Evolutionary conservation across 345 rosid species (phyloP), one percentile per base, ranked within the genome.

Genomic region (Noccaea bulbosa): DNA sequence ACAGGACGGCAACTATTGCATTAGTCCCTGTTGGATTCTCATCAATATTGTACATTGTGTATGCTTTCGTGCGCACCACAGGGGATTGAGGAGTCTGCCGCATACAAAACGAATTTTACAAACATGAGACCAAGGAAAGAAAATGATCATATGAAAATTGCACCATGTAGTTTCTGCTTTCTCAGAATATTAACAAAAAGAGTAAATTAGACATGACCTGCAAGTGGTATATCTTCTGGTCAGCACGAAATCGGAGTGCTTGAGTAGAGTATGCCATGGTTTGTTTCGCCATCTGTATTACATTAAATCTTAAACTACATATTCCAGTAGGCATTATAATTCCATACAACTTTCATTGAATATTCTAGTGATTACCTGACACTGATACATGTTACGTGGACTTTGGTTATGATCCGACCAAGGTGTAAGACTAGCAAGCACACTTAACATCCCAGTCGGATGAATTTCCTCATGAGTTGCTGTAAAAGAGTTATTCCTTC

Each of bases 391-490:
- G 74, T 94, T 94, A 35, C 96, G 84, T 9, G 98, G 99, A 69
- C 99, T 94, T 77, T 94, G 99, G 82, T 94, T 94, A 81, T 94
- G 99, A 79, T 94, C 93, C 5, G 99, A 94, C 89, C 93, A 94
- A 57, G 99, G 99, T 62, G 99, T 94, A 63, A 94, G 97, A 83
- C 88, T 94, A 81, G 96, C 97, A 74, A 94, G 91, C 74, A 89
- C 89, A 81, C 99, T 91, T 14, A 94, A 89, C 95, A 94, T 94
- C 64, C 82, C 89, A 66, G 96, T 91, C 55, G 97, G 97, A 82
- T 84, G 88, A 78, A 88, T 83, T 83, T 94, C 99, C 84, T 91
- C 97, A 78, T 91, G 99, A 49, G 95, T 88, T 62, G 99, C 99
- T 41, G 83, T 81, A 75, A 76, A 86, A 48, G 60, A 73, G 69